These are phyloP conservation scores for Bipolaris bicolor DNA, from an alignment of 2,329 filamentous ascomycete species.

Conservation along the genomic window DNA sequence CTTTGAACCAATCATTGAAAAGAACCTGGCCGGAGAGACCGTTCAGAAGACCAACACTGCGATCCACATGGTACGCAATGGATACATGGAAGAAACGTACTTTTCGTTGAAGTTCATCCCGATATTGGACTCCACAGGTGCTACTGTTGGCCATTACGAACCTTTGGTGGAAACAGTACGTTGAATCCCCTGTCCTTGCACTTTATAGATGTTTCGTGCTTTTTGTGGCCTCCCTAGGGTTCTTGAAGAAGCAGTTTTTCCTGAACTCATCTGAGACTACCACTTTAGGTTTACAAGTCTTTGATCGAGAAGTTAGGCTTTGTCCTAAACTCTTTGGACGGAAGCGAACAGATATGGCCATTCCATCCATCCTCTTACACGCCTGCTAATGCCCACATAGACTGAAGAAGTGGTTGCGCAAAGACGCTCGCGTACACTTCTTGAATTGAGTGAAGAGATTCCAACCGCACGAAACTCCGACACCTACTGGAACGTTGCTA, in stretches of 20 bases:
- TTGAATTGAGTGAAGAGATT: constrained; percentile 64
- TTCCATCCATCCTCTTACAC: no score
- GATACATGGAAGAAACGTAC: constrained; percentile 76
- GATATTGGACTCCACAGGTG: constrained; percentile 71
- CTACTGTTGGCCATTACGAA: constrained; percentile 75
- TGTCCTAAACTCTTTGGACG: neutral
- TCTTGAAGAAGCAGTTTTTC: neutral
- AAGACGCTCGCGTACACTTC: constrained; percentile 16
- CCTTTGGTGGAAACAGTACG: constrained; percentile 77
- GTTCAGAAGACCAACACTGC: constrained; percentile 66
- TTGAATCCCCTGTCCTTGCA: neutral
- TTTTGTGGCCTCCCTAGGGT: neutral
- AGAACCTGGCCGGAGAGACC: constrained; percentile 30
- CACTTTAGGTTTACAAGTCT: neutral
- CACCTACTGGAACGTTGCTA: constrained; percentile 72
- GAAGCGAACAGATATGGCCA: neutral
- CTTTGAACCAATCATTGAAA: constrained; percentile 32
- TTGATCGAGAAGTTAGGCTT: neutral
- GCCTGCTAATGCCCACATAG: constrained; percentile 10
- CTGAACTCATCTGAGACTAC: no score
- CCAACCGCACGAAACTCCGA: constrained; percentile 71
- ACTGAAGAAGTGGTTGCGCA: constrained; percentile 18
- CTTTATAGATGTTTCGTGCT: neutral
- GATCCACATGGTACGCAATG: constrained; percentile 71
- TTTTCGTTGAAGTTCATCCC: constrained; percentile 82